A percentile compares a stretch with the other conserved stretches of the same genome.
Evolutionary conservation across 2,329 filamentous ascomycete species (phyloP).

Genomic region (Mycosphaerelloides madeirae): DNA sequence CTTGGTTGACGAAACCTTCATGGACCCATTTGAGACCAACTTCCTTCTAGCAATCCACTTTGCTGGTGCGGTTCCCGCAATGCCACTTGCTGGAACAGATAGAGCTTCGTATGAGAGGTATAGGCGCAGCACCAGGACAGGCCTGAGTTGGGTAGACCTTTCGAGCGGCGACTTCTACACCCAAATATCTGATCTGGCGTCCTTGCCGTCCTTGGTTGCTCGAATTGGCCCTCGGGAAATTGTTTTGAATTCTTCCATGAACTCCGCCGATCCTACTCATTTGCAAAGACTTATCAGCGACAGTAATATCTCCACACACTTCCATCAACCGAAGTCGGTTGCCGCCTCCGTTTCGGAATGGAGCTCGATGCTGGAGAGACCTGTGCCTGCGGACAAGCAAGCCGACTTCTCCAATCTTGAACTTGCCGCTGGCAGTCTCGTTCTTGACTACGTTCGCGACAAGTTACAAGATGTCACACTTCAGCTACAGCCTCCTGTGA

Average conservation of each 20-base stretch:
- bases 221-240: conserved; percentile 82
- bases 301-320: conserved; percentile 65
- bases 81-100: conserved; percentile 12
- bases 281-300: conserved; percentile 30
- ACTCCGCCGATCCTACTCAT: conserved; percentile 41
- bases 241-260: conserved; percentile 58
- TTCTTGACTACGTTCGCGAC: conserved; percentile 80
- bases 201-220: conserved; percentile 74
- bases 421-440: conserved; percentile 67
- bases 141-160: conserved; percentile 88
- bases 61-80: conserved; percentile 25
- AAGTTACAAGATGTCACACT: conserved; percentile 72
- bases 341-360: conserved; percentile 58
- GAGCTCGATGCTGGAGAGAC: conserved; percentile 70
- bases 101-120: conserved; percentile 29
- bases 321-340: conserved; percentile 49
- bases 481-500: conserved; percentile 76
- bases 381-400: conserved; percentile 53
- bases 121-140: conserved; percentile 48
- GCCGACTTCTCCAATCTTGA: conserved; percentile 63
- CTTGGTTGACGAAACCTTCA: conserved; percentile 94
- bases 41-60: conserved; percentile 80
- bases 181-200: conserved; percentile 65
- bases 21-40: conserved; percentile 90
- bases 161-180: conserved; percentile 94